Evolutionary conservation across 768 basidiomycete species (phyloP).

Genomic region (Mycena leptocephala): DNA sequence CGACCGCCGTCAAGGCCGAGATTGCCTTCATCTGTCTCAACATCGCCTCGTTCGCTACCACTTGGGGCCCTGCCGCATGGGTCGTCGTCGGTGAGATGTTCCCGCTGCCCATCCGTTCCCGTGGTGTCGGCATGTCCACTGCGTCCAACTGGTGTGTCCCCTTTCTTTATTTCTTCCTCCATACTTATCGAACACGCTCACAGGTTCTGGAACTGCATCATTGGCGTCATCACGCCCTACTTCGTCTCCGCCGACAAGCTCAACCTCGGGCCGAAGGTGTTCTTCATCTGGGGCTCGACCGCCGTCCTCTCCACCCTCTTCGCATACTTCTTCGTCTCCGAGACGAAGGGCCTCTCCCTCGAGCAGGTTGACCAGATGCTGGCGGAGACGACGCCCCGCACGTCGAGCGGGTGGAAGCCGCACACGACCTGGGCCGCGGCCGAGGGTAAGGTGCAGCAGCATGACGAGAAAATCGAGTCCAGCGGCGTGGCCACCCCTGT

Average conservation of each 20-base stretch:
- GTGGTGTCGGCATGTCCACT: constrained; percentile 9
- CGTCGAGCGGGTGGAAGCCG: background rate
- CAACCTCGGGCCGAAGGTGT: constrained; percentile 6
- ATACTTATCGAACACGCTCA: background rate
- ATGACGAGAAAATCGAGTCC: background rate
- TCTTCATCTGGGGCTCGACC: constrained; percentile 4
- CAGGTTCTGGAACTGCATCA: constrained; percentile 12
- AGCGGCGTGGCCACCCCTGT: background rate
- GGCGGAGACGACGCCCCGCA: background rate
- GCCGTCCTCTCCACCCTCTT: background rate
- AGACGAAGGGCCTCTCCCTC: background rate
- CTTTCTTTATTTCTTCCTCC: background rate
- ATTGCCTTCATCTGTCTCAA: constrained; percentile 5
- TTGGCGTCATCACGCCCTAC: constrained; percentile 4
- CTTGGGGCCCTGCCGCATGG: background rate
- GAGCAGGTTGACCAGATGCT: constrained; percentile 9
- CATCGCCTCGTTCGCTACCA: background rate
- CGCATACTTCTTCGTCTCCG: constrained; percentile 5
- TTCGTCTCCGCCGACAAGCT: constrained; percentile 6
- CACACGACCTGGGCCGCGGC: background rate
- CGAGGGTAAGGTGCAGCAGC: background rate
- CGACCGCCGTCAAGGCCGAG: background rate
- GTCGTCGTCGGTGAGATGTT: constrained; percentile 8
- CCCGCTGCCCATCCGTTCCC: constrained; percentile 1
- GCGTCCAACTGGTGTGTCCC: background rate